Evolutionary conservation across 768 basidiomycete species (phyloP), one percentile per base, ranked within the genome.

Genomic region (Tremella fuciformis): DNA sequence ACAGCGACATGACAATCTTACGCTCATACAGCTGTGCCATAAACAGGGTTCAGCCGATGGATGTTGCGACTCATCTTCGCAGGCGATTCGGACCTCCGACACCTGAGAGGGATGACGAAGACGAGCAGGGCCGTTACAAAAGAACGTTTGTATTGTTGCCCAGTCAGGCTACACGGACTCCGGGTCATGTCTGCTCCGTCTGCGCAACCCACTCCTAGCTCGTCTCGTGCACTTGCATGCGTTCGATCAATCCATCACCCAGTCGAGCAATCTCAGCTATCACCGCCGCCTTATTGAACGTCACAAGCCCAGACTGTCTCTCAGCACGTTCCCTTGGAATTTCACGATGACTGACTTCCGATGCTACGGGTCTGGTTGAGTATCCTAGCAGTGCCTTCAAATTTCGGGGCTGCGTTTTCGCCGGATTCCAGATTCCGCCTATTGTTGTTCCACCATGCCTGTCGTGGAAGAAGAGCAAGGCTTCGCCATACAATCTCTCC

Each of bases 391-490:
- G 80, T 7, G 91, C 89, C 60, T 88, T 84, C 80, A 93, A 91
- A 3, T 85, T 81, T 47, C 86, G 79, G 0, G 84, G 76, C 22
- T 81, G 78, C 56, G 82, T 82, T 34, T 89, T 77, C 13, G 80
- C 80, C 0, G 89, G 87, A 67, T 93, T 88, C 90, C 91, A 98
- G 1, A 96, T 85, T 0, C 82, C 85, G 6, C 89, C 92, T 52
- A 92, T 86, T 34, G 80, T 79, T 57, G 83, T 80, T 0, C 92
- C 91, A 13, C 96, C 96, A 34, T 85, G 81, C 0, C 83, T 79
- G 64, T 98, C 93, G 66, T 84, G 84, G 80, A 98, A 99, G 39
- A 94, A 81, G 57, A 88, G 83, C 63, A 89, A 82, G 0, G 86
- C 86, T 60, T 89, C 86, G 0, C 83, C 80, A 70, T 90, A 92